These are phyloP conservation scores for Omphalotus olearius DNA, from an alignment of 1,284 basidiomycete genomes.

Conservation along the genomic window DNA sequence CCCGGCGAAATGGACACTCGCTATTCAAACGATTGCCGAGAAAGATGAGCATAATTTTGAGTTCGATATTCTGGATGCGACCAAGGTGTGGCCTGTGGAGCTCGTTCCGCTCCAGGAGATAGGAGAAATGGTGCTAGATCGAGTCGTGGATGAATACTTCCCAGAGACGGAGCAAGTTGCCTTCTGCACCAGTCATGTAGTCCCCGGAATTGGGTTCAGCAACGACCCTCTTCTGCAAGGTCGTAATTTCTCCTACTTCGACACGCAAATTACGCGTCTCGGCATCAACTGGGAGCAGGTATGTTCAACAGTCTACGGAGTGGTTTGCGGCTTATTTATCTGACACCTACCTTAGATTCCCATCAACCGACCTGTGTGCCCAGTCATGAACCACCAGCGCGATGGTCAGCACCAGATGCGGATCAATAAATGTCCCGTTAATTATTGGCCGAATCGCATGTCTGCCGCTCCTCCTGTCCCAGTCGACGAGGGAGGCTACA, in stretches of 20 bases:
- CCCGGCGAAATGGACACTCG: constrained; percentile 73
- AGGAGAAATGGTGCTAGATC: constrained; percentile 72
- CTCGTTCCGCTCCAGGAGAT: constrained; percentile 71
- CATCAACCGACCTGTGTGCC: constrained; percentile 80
- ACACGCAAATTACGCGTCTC: constrained; percentile 73
- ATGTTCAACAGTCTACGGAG: constrained; percentile 6
- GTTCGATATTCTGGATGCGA: constrained; percentile 83
- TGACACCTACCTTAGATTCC: constrained; percentile 49
- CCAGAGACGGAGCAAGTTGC: constrained; percentile 80
- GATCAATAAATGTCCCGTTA: constrained; percentile 58
- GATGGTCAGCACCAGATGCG: constrained; percentile 59
- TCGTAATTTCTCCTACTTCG: constrained; percentile 81
- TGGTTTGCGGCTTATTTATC: not conserved
- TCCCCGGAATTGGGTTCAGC: constrained; percentile 79
- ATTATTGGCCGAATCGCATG: constrained; percentile 77
- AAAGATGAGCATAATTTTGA: constrained; percentile 68
- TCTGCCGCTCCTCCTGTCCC: constrained; percentile 46
- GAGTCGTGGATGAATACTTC: constrained; percentile 67
- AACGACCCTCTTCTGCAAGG: constrained; percentile 83
- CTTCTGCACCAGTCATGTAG: constrained; percentile 79
- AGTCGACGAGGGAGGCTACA: constrained; percentile 52
- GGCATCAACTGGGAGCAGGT: constrained; percentile 73
- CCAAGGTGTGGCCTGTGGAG: constrained; percentile 82
- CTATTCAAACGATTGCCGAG: constrained; percentile 70
- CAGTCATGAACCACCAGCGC: constrained; percentile 69